Base-by-base conservation (phyloP, 2,329 filamentous ascomycete genomes). In the Monosporascus sp. region DNA sequence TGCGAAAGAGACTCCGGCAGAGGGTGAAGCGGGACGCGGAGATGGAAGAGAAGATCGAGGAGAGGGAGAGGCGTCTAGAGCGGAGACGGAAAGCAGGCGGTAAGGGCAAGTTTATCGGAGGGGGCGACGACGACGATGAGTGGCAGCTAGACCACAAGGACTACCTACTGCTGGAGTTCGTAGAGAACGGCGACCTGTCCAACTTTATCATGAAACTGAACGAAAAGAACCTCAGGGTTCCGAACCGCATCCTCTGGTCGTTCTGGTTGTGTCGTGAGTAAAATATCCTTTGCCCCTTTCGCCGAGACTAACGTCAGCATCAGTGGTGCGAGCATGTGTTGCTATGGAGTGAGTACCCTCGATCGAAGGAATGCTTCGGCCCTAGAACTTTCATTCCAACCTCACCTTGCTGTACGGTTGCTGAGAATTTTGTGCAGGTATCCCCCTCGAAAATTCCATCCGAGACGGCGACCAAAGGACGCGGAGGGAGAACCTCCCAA, bases 241-340 rank as follows among this genome's bases (percentile, higher is more conserved):
- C 47, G 11, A 49, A 49, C 31, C 47, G 50, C 50, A 57, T 65
- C n/a, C 55, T 64, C 16, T 64, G 59, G 59, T 49, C 51, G 1
- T 63, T 65, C 46, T 64, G 59, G 59, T 49, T 60, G 41, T 64
- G 61, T 31, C 50, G 59, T 63, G 52, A 51, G 61, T 61, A n/a
- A 26, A 49, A 16, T 19, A 22, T 34, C 4, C 31, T 34, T 14
- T 50, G 27, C 34, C 24, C 41, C 22, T 26, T 44, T 24, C 6
- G 19, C 19, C 22, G 22, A 14, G 16, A 34, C 54, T 50, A 46
- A 51, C 22, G 1, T 31, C 20, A 16, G 27, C 22, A 50, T 38
- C 53, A 62, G 61, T 65, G 59, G 51, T 63, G 11, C 59, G 52
- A 50, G 50, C 57, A 20, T 62, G 58, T 52, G 46, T 64, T 20